Percentiles rank a stretch among this genome's conserved stretches.
Conservation (phyloP, 257 asterid genomes). For the Solanum neorickii region DNA sequence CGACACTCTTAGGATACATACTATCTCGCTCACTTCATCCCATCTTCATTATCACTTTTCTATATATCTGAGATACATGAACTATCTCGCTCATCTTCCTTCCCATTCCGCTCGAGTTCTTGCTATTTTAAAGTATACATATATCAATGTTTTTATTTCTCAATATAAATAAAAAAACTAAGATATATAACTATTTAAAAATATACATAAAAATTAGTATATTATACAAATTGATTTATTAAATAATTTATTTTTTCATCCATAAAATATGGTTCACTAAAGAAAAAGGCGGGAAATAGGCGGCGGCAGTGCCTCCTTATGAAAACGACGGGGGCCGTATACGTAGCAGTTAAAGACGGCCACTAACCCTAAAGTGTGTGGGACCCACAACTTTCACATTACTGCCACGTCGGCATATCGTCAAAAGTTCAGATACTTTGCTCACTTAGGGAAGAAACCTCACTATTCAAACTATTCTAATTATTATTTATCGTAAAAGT, state of each 20-base stretch:
- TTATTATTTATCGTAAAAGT: background rate
- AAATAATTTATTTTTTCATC: background rate
- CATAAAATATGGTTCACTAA: background rate
- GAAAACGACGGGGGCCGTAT: background rate
- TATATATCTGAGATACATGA: no score
- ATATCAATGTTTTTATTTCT: no score
- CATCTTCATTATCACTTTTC: no score
- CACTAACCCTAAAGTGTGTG: slow-evolving; percentile 29
- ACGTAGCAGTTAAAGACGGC: slow-evolving; percentile 12
- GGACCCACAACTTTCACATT: slow-evolving; percentile 5
- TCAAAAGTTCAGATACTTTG: background rate
- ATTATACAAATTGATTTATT: background rate
- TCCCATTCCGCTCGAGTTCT: fast-evolving
- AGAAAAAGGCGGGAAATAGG: slow-evolving; percentile 29
- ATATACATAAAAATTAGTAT: no score
- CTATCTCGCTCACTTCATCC: no score
- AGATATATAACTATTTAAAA: no score
- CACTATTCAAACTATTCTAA: background rate
- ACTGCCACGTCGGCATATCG: background rate
- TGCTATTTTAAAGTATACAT: no score
- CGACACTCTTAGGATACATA: background rate
- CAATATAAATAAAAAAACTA: no score
- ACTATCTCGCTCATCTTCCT: no score
- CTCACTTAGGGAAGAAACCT: background rate
- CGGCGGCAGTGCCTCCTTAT: slow-evolving; percentile 21